These are phyloP conservation scores for Yamadazyma tumulicola DNA, from an alignment of 805 yeast species.

Conservation along the genomic window DNA sequence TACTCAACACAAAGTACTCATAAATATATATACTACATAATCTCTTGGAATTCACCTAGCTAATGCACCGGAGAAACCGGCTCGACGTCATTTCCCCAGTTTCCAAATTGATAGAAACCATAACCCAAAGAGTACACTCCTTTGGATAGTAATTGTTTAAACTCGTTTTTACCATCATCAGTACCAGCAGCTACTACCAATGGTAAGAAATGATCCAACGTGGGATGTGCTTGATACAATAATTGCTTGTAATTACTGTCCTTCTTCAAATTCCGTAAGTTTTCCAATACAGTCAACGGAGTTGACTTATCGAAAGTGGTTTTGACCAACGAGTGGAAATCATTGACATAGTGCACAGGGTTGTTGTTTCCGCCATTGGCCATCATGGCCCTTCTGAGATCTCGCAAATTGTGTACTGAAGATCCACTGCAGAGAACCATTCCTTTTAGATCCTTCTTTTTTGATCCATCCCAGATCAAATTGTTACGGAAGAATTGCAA, in stretches of 20 bases:
- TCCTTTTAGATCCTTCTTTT: constrained; percentile 25
- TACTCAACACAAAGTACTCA: too few species aligned
- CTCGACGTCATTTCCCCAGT: too few species aligned
- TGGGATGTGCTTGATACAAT: constrained; percentile 62
- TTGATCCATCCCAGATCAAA: constrained; percentile 27
- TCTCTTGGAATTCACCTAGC: too few species aligned
- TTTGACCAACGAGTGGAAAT: constrained; percentile 49
- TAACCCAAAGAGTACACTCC: constrained; percentile 55
- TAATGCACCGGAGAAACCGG: too few species aligned
- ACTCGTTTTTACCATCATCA: constrained; percentile 37
- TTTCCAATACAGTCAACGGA: constrained; percentile 11
- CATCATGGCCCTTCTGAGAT: constrained; percentile 32
- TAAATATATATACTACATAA: too few species aligned
- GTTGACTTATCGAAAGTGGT: constrained; percentile 20
- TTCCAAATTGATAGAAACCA: constrained; percentile 56
- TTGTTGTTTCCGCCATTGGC: constrained; percentile 9
- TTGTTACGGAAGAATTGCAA: constrained; percentile 49
- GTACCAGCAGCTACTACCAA: constrained; percentile 59
- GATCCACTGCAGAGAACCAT: constrained; percentile 67
- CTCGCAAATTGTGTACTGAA: constrained; percentile 74
- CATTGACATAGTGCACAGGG: constrained; percentile 50
- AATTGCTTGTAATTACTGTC: constrained; percentile 23
- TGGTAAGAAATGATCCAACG: constrained; percentile 72
- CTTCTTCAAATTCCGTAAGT: constrained; percentile 12
- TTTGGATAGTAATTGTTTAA: constrained; percentile 45